Percentiles rank a stretch among this genome's conserved stretches.
Conservation (phyloP, 345 rosid genomes). For the Camelina sativa region DNA sequence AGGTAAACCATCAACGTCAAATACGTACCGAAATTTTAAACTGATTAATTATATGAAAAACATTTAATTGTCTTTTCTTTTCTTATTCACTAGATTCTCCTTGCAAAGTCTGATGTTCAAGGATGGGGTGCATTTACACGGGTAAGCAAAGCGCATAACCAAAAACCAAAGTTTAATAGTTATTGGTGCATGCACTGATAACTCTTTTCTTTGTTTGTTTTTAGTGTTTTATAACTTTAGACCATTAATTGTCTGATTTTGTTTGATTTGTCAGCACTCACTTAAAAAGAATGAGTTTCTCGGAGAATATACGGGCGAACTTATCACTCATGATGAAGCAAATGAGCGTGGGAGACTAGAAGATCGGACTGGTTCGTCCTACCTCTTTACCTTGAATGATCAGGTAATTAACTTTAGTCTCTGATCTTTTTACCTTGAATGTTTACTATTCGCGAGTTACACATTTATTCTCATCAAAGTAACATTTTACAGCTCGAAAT, state of each 20-base stretch:
- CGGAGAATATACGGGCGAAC: slow-evolving; percentile 96
- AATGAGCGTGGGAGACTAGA: slow-evolving; percentile 82
- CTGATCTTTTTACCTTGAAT: neutral
- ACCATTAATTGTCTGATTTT: slow-evolving; percentile 3
- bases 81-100: slow-evolving; percentile 61
- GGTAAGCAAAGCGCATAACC: slow-evolving; percentile 46
- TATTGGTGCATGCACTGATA: neutral
- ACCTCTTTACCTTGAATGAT: slow-evolving; percentile 88
- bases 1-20: slow-evolving; percentile 51
- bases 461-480: neutral
- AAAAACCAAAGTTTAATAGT: neutral
- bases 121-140: slow-evolving; percentile 97
- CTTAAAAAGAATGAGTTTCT: slow-evolving; percentile 81
- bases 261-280: slow-evolving; percentile 56
- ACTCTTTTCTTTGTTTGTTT: neutral
- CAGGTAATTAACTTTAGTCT: slow-evolving; percentile 54
- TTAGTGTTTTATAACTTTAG: slow-evolving; percentile 7
- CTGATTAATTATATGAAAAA: neutral
- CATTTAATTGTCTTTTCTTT: neutral
- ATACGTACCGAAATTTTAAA: neutral
- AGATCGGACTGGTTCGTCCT: slow-evolving; percentile 72
- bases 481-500: slow-evolving; percentile 63
- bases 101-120: slow-evolving; percentile 77
- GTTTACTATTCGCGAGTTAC: slow-evolving; percentile 12
- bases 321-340: slow-evolving; percentile 80